A percentile compares a stretch with the other conserved stretches of the same genome.
These are phyloP conservation scores for Boletus patriciae DNA, from an alignment of 768 basidiomycete species.

Conservation along the genomic window DNA sequence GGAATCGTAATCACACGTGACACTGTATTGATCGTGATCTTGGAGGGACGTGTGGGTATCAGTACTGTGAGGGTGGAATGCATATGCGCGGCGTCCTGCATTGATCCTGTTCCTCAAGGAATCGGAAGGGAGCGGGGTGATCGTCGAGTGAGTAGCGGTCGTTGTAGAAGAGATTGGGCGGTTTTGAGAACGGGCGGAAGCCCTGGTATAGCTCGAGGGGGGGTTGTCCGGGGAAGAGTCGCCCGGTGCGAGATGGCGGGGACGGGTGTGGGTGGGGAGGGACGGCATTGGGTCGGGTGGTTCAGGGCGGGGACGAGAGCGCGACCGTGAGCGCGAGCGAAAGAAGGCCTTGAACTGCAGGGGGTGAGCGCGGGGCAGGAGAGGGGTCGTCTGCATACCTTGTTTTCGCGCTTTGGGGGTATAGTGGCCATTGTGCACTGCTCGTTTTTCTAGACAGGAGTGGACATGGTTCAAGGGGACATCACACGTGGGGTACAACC, in stretches of 20 bases:
- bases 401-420: slow-evolving; percentile 43
- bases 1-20: slow-evolving; percentile 13
- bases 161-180: slow-evolving; percentile 69
- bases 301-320: slow-evolving; percentile 37
- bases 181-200: slow-evolving; percentile 48
- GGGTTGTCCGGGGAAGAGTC: slow-evolving; percentile 9
- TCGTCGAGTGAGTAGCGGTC: slow-evolving; percentile 59
- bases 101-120: slow-evolving; percentile 19
- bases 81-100: slow-evolving; percentile 19
- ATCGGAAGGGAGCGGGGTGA: slow-evolving; percentile 57
- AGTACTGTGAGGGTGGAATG: slow-evolving; percentile 10
- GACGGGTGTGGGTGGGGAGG: slow-evolving; percentile 7
- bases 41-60: slow-evolving; percentile 12
- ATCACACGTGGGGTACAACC: background rate
- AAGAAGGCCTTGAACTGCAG: slow-evolving; percentile 60
- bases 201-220: slow-evolving; percentile 35
- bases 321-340: slow-evolving; percentile 55
- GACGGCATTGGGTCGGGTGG: slow-evolving; percentile 10
- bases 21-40: slow-evolving; percentile 15
- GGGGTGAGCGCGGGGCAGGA: background rate
- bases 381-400: slow-evolving; percentile 32
- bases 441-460: no score
- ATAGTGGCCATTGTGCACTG: background rate
- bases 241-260: slow-evolving; percentile 12
- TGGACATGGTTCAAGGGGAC: background rate